Percentiles rank a stretch among this genome's conserved stretches.
Conservation (phyloP, 2,329 filamentous ascomycete genomes). For the Stagonosporopsis rhizophila region DNA sequence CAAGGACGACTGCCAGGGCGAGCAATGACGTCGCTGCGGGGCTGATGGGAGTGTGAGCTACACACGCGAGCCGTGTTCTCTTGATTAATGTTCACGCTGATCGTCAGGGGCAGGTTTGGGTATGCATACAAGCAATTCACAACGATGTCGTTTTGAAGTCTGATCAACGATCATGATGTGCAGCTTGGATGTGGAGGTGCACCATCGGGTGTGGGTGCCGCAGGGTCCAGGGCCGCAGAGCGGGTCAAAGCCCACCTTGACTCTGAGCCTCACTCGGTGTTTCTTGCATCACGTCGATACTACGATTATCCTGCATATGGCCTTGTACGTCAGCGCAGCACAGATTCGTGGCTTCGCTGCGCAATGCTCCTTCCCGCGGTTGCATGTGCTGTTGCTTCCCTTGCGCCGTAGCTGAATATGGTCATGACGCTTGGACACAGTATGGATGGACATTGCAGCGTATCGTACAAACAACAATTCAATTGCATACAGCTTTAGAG, state of each 20-base stretch:
- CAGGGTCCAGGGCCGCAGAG: constrained; percentile 3
- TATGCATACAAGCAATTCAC: background rate
- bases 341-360: background rate
- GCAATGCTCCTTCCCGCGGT: too few species aligned
- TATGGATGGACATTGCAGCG: too few species aligned
- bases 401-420: too few species aligned
- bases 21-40: constrained; percentile 18
- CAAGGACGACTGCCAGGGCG: constrained; percentile 6
- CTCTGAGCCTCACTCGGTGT: background rate
- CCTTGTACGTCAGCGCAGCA: background rate
- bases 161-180: background rate
- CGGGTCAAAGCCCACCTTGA: background rate
- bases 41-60: constrained; percentile 8
- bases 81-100: constrained; percentile 3
- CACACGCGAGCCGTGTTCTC: constrained; percentile 8
- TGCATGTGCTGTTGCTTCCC: too few species aligned
- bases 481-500: too few species aligned
- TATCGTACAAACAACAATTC: too few species aligned
- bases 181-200: constrained; percentile 6
- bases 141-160: too few species aligned
- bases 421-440: too few species aligned
- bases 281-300: background rate
- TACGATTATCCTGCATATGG: background rate
- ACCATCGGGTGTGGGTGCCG: constrained; percentile 5
- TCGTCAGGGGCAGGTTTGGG: constrained; percentile 8